These are phyloP conservation scores for Scytalidium lignicola DNA, from an alignment of 2,329 filamentous ascomycete species.

Conservation along the genomic window DNA sequence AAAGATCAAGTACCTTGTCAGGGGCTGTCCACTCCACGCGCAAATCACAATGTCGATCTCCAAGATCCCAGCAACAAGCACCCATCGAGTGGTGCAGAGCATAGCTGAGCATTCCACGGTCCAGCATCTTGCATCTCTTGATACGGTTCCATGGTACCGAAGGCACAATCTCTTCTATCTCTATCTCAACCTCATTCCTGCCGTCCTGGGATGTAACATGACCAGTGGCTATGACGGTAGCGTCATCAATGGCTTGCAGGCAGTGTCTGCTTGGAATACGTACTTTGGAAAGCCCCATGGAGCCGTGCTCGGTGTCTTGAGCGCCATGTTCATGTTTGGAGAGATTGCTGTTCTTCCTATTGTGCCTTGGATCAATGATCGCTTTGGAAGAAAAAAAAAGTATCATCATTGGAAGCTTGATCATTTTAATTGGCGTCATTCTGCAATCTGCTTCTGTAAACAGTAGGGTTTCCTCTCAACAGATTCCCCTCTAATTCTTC, in stretches of 20 bases:
- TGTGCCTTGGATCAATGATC: constrained; percentile 32
- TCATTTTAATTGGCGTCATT: constrained; percentile 32
- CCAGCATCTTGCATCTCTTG: neutral
- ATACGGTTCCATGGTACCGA: constrained; percentile 17
- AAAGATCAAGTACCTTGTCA: too few species aligned
- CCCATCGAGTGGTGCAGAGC: too few species aligned
- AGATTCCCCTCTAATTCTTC: neutral
- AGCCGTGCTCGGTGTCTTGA: constrained; percentile 34
- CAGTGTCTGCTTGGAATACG: constrained; percentile 8
- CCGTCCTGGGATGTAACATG: constrained; percentile 13
- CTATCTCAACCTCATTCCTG: constrained; percentile 11
- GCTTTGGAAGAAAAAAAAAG: constrained; percentile 34
- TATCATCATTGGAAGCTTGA: constrained; percentile 29
- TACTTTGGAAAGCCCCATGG: neutral
- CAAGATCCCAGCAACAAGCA: too few species aligned
- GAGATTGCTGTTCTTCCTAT: constrained; percentile 37
- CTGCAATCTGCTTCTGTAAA: constrained; percentile 19
- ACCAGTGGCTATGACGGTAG: constrained; percentile 17
- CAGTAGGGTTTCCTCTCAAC: neutral
- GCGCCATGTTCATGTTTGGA: constrained; percentile 38
- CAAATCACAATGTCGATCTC: too few species aligned
- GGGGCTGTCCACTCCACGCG: too few species aligned
- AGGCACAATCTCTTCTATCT: constrained; percentile 16
- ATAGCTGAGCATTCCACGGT: too few species aligned
- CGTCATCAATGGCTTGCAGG: constrained; percentile 19